Conservation (phyloP, 108 stramenopile species). For the Nitzschia palea region DNA sequence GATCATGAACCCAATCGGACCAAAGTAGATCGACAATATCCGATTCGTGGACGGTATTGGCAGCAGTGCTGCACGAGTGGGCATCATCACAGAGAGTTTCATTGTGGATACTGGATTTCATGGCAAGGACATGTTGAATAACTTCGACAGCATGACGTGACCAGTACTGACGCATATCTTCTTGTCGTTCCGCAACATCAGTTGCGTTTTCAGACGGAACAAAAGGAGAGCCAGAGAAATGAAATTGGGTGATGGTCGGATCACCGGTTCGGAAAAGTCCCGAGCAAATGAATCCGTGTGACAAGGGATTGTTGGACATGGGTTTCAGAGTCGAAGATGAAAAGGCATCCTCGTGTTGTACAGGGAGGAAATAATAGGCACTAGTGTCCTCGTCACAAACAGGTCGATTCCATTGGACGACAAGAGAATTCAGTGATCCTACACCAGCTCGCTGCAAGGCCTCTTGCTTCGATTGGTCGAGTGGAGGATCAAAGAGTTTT, state of each 20-base stretch:
- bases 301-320: constrained; percentile 16
- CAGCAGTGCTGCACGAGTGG: background rate
- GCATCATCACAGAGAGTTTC: too few species aligned
- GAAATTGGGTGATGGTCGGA: constrained; percentile 13
- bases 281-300: constrained; percentile 9
- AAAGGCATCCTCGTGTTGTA: background rate
- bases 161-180: background rate
- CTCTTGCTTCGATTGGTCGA: constrained; percentile 1
- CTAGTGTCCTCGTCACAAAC: constrained; percentile 8
- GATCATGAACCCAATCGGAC: constrained; percentile 17
- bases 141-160: background rate
- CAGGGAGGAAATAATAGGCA: constrained; percentile 5
- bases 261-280: background rate
- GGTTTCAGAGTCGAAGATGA: too few species aligned
- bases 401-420: constrained; percentile 18
- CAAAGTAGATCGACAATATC: constrained; percentile 1
- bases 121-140: background rate
- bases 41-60: background rate
- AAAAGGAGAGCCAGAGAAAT: background rate
- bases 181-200: too few species aligned
- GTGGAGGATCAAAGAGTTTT: background rate
- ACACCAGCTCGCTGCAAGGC: constrained; percentile 2
- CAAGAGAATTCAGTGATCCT: constrained; percentile 14
- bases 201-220: too few species aligned
- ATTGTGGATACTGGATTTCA: too few species aligned